Evolutionary conservation across 176 grass and related monocot genomes (phyloP).

Genomic region (Rhynchospora breviuscula): DNA sequence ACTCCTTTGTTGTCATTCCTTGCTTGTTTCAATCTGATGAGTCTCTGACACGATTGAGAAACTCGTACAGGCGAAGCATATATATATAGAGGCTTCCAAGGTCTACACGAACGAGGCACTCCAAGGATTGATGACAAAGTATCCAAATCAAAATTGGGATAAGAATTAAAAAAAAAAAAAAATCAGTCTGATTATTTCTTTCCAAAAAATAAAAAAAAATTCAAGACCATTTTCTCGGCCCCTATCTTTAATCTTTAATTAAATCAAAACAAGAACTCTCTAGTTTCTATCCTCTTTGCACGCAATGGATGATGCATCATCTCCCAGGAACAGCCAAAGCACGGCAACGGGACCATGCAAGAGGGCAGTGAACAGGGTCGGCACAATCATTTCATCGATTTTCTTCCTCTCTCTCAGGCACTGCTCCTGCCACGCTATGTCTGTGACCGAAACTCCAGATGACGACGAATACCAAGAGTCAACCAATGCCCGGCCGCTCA

Average conservation of each 20-base stretch:
- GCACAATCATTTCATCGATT: slow-evolving; percentile 50
- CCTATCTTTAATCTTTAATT: neutral
- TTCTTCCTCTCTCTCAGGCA: slow-evolving; percentile 87
- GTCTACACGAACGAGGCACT: no score
- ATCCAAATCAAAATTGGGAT: neutral
- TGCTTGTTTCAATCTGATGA: neutral
- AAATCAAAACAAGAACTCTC: slow-evolving; percentile 15
- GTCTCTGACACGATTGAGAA: neutral
- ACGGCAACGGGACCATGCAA: slow-evolving; percentile 29
- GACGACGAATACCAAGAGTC: slow-evolving; percentile 12
- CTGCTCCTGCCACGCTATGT: slow-evolving; percentile 89
- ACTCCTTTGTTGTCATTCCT: neutral
- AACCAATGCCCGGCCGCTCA: slow-evolving; percentile 51
- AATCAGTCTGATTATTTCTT: neutral
- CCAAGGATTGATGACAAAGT: neutral
- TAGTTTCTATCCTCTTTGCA: neutral
- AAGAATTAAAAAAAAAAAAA: neutral
- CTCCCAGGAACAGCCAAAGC: neutral
- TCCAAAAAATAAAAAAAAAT: neutral
- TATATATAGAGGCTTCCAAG: no score
- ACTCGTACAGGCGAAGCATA: neutral
- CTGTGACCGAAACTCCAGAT: slow-evolving; percentile 53
- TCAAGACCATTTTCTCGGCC: neutral
- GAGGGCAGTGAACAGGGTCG: slow-evolving; percentile 51
- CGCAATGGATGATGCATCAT: neutral